Evolutionary conservation across 2,329 filamentous ascomycete species (phyloP), one percentile per base, ranked within the genome.

Genomic region (Penicillium digitatum): DNA sequence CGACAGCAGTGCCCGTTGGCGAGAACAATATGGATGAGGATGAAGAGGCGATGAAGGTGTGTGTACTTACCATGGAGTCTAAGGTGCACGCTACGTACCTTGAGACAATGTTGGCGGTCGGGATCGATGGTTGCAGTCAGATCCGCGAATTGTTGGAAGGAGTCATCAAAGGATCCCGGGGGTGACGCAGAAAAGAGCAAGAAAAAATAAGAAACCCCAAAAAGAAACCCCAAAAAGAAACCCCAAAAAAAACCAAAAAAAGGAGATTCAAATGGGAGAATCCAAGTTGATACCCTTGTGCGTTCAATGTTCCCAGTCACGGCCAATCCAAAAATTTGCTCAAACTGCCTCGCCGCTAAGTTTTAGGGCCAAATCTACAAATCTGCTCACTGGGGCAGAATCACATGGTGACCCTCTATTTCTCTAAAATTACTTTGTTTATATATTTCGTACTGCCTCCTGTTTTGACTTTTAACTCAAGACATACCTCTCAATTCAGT

Each of bases 101-200:
- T 56, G 93, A 99, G 76, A 89, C 89, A 1, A 95, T 99, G 92
- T 77, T 99, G 64, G 90, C 89, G 0, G 90, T 96, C 1, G 93
- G 88, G 0, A 85, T 96, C 46, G 92, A 96, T 70, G 94, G 92
- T 5, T 97, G 93, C 73, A 90, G 87, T 74, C 87, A 92, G 70
- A 86, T 97, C 37, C 82, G 89, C 60, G 82, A 85, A 62, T 87
- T 96, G 47, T 70, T 99, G 66, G 92, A 97, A 72, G 79, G 81
- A 7, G 87, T 95, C 14, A 86, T 97, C 43, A 84, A 87, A 69
- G 83, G 83, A 42, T 65, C 67, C 32, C 52, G 57, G 45, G 51
- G 44, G 32, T 65, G 48, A 62, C 31, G 39, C 27, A 39, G n/a
- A 20, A 46, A 22, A 14, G 8, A 11, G 31, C 37, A 37, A 31